Evolutionary conservation across 352 stramenopile genomes (phyloP).

Genomic region (Poterioochromonas sp.): DNA sequence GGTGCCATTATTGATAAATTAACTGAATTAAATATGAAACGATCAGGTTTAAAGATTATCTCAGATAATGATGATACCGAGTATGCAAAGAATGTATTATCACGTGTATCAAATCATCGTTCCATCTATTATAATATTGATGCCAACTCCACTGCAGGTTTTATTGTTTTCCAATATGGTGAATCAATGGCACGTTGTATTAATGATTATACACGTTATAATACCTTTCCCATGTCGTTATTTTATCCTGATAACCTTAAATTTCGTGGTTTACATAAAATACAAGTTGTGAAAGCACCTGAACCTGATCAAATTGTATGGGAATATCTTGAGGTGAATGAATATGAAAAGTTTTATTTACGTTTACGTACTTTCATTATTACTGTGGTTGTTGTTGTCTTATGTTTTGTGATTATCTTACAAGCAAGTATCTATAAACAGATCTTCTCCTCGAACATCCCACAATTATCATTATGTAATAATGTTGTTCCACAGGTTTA

Average conservation of each 20-base stretch:
- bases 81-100: background rate
- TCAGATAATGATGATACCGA: background rate
- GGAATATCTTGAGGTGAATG: conserved; percentile 15
- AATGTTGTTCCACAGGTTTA: background rate
- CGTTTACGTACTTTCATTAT: background rate
- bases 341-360: background rate
- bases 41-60: background rate
- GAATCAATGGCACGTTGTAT: conserved; percentile 21
- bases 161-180: conserved; percentile 14
- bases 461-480: background rate
- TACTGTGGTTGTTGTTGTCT: background rate
- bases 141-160: background rate
- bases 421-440: conserved; percentile 2
- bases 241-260: conserved; percentile 10
- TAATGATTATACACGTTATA: background rate
- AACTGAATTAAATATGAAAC: background rate
- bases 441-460: background rate
- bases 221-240: background rate
- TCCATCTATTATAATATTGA: conserved; percentile 1
- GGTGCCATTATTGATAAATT: background rate
- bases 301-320: conserved; percentile 29
- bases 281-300: background rate
- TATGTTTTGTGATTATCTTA: conserved; percentile 17
- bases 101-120: background rate
- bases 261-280: background rate